Conservation (phyloP, 2,329 filamentous ascomycete genomes). For the Pseudovirgaria hyperparasitica region DNA sequence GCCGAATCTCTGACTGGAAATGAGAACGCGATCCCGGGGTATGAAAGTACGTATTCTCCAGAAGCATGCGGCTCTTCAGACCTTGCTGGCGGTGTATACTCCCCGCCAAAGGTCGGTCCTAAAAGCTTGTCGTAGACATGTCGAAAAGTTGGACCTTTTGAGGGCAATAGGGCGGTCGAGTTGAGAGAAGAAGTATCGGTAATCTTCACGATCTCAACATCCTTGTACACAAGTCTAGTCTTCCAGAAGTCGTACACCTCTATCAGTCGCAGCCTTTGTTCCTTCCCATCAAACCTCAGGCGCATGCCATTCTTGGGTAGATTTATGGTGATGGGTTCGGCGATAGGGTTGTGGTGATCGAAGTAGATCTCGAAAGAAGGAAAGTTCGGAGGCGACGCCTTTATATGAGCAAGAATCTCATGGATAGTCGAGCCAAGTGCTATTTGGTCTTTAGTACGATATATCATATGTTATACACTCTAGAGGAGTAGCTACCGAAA, state of each 20-base stretch:
- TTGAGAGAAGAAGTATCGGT: slow-evolving; percentile 10
- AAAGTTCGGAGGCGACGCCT: slow-evolving; percentile 72
- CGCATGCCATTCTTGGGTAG: slow-evolving; percentile 80
- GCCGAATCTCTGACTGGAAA: slow-evolving; percentile 65
- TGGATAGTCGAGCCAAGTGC: slow-evolving; percentile 85
- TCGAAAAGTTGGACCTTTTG: slow-evolving; percentile 60
- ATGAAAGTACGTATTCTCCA: slow-evolving; percentile 82
- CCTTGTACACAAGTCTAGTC: slow-evolving; percentile 70
- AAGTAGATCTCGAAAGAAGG: slow-evolving; percentile 74
- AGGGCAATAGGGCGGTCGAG: slow-evolving; percentile 12
- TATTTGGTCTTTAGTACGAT: slow-evolving; percentile 26
- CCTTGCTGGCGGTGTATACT: slow-evolving; percentile 60
- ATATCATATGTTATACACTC: neutral
- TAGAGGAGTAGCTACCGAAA: slow-evolving; percentile 19
- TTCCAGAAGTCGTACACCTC: slow-evolving; percentile 86
- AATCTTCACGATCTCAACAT: slow-evolving; percentile 63
- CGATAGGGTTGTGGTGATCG: slow-evolving; percentile 61
- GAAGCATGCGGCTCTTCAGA: slow-evolving; percentile 37
- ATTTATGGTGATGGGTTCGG: slow-evolving; percentile 59
- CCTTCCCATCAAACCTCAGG: slow-evolving; percentile 82
- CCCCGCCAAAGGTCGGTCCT: slow-evolving; percentile 85
- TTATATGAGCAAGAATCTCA: slow-evolving; percentile 75
- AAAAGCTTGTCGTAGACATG: slow-evolving; percentile 91
- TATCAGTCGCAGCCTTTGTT: slow-evolving; percentile 81
- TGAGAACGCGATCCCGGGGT: slow-evolving; percentile 86